Conservation (phyloP, 1,284 basidiomycete genomes). For the Agaricales sp. region DNA sequence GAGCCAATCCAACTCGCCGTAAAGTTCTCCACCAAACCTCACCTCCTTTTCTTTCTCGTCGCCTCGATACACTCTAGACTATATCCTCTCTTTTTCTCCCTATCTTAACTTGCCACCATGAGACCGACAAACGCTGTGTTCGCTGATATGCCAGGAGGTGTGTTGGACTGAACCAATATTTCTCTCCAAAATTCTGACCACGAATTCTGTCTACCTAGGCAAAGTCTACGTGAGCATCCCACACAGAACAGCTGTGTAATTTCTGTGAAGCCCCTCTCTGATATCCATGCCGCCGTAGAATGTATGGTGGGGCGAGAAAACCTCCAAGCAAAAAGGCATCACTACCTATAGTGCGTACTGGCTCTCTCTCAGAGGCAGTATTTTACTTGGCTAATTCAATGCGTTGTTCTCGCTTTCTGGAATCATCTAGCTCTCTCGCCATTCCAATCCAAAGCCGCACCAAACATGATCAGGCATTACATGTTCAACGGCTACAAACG, state of each 20-base stretch:
- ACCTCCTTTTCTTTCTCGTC: slow-evolving; percentile 6
- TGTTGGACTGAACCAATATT: slow-evolving; percentile 18
- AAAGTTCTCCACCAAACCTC: too few species aligned
- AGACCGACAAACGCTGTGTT: slow-evolving; percentile 50
- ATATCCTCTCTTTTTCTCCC: slow-evolving; percentile 23
- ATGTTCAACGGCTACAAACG: slow-evolving; percentile 85
- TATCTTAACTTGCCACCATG: slow-evolving; percentile 41
- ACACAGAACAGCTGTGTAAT: neutral
- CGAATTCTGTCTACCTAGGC: slow-evolving; percentile 24
- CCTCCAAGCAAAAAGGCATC: slow-evolving; percentile 69
- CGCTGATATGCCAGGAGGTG: slow-evolving; percentile 75
- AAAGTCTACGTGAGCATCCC: slow-evolving; percentile 54
- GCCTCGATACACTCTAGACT: too few species aligned
- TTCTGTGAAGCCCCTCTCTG: neutral
- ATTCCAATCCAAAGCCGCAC: slow-evolving; percentile 65
- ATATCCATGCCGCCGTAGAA: too few species aligned
- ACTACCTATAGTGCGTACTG: slow-evolving; percentile 67
- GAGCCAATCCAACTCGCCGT: too few species aligned
- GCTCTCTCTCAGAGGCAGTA: slow-evolving; percentile 7
- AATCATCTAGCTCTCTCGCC: slow-evolving; percentile 63
- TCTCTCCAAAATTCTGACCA: slow-evolving; percentile 9
- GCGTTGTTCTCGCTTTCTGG: too few species aligned
- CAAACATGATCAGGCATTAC: slow-evolving; percentile 65
- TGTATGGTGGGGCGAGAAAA: slow-evolving; percentile 88
- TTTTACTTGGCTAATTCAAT: slow-evolving; percentile 4